Evolutionary conservation across 306 rosid species (phyloP).

Genomic region (Fagus crenata): DNA sequence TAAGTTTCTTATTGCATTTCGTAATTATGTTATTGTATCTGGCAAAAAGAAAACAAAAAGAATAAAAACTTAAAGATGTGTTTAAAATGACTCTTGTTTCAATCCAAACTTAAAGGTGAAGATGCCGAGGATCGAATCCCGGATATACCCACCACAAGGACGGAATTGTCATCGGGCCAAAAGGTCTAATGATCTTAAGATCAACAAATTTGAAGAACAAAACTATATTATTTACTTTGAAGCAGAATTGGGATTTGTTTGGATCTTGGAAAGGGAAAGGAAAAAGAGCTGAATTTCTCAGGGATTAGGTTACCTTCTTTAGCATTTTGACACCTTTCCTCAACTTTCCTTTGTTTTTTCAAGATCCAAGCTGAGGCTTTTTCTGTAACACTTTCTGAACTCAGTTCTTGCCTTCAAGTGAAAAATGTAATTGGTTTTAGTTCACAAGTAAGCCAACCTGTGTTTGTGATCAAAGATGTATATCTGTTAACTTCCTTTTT

Average conservation of each 20-base stretch:
- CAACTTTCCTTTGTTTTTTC: slow-evolving; percentile 3
- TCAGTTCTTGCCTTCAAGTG: neutral
- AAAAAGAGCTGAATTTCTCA: neutral
- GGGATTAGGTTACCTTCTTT: neutral
- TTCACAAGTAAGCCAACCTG: neutral
- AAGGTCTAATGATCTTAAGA: slow-evolving; percentile 2
- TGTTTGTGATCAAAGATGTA: neutral
- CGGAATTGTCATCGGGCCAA: no score
- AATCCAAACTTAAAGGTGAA: no score
- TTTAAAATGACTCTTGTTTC: neutral
- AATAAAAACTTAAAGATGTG: neutral
- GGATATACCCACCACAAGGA: no score
- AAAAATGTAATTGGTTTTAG: neutral
- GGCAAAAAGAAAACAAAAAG: no score
- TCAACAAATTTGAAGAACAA: neutral
- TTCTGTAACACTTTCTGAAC: neutral
- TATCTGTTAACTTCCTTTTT: no score
- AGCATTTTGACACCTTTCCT: neutral
- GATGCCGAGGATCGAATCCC: no score
- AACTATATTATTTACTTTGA: neutral
- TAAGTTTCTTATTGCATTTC: slow-evolving; percentile 46
- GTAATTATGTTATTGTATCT: neutral
- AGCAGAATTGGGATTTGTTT: neutral
- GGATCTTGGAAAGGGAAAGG: neutral
- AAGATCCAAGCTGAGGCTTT: neutral